phyloP scores from a whole-genome alignment of 2,329 filamentous ascomycete genomes.

The Cladosporium sp. region DNA sequence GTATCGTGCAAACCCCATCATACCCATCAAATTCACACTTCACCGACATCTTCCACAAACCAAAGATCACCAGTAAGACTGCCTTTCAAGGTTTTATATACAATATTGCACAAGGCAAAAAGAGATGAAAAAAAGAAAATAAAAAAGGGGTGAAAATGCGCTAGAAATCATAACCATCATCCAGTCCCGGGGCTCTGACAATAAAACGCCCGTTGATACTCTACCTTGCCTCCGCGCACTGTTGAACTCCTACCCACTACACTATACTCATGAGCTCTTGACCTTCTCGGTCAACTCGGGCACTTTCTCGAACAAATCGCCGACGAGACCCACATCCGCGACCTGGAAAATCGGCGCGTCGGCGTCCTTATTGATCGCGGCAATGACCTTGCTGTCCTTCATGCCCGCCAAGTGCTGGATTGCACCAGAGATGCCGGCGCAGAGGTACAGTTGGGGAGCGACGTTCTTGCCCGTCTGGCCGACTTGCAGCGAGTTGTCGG shows the following conservation, averaged over 20 bases:
- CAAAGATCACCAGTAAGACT: too few species aligned
- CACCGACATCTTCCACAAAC: too few species aligned
- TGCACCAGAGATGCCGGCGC: constrained; percentile 90
- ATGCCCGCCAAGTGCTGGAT: constrained; percentile 98
- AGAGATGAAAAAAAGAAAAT: too few species aligned
- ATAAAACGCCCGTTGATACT: background rate
- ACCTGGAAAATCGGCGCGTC: constrained; percentile 99
- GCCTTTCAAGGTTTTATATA: too few species aligned
- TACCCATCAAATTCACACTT: too few species aligned
- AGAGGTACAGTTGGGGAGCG: constrained; percentile 90
- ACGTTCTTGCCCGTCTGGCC: constrained; percentile 99
- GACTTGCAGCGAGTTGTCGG: constrained; percentile 96
- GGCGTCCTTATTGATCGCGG: constrained; percentile 94
- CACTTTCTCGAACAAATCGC: constrained; percentile 91
- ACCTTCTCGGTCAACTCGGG: constrained; percentile 95
- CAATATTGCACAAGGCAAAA: too few species aligned
- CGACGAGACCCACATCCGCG: constrained; percentile 90
- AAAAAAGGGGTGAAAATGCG: too few species aligned
- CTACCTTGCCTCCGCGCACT: background rate
- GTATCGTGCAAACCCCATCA: too few species aligned
- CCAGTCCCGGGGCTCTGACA: background rate
- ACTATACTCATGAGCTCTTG: constrained; percentile 48
- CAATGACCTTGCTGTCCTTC: constrained; percentile 99
- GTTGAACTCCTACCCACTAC: too few species aligned
- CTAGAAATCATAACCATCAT: constrained; percentile 10